Conservation (phyloP, 2,329 filamentous ascomycete species). For the Scopulariopsis brevicaulis region DNA sequence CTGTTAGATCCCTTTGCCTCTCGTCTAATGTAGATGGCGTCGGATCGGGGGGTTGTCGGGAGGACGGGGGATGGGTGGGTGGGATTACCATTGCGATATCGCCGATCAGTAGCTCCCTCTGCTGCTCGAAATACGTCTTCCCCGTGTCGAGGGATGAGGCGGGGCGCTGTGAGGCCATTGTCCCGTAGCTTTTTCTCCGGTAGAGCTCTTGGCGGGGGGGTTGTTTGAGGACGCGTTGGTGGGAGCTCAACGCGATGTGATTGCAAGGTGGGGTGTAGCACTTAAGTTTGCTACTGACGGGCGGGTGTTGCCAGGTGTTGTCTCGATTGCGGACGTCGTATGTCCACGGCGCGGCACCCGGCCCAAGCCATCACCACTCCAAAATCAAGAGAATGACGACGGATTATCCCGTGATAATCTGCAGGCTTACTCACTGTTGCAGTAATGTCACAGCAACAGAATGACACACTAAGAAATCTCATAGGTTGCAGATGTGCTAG, state of each 20-base stretch:
- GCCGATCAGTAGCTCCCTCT: conserved; percentile 58
- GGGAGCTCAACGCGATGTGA: not conserved
- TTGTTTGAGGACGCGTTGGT: not conserved
- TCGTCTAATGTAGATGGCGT: not conserved
- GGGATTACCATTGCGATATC: conserved; percentile 57
- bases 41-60: not conserved
- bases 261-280: not conserved
- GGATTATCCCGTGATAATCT: too few relatives aligned
- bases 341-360: too few relatives aligned
- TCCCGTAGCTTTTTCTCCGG: not conserved
- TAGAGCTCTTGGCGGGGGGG: not conserved
- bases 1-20: not conserved
- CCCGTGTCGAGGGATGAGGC: conserved; percentile 14
- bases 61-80: not conserved
- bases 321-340: too few relatives aligned
- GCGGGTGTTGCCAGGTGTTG: too few relatives aligned
- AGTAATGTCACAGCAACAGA: too few relatives aligned
- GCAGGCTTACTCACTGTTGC: too few relatives aligned
- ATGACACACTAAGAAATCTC: too few relatives aligned
- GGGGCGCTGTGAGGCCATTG: conserved; percentile 2
- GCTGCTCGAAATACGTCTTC: conserved; percentile 63
- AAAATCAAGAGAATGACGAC: too few relatives aligned
- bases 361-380: too few relatives aligned
- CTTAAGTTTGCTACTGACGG: too few relatives aligned
- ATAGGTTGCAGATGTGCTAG: too few relatives aligned